A percentile compares a stretch with the other conserved stretches of the same genome.
Conservation (phyloP, 192 early-diverging fungal genomes). For the Backusella macrospora region DNA sequence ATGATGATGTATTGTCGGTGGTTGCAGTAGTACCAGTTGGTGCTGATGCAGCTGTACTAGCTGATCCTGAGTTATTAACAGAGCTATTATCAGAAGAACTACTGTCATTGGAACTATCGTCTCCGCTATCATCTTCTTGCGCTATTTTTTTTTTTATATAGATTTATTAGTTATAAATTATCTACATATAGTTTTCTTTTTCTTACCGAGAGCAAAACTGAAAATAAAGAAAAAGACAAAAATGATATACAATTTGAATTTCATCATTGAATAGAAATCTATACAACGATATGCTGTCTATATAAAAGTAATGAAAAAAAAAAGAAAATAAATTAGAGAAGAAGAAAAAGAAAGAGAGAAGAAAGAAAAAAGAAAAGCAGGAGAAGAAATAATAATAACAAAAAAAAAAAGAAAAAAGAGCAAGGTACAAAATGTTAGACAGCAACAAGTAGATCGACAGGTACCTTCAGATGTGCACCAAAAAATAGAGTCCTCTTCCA, state of each 20-base stretch:
- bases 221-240: constrained; percentile 3
- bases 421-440: constrained; percentile 6
- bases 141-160: neutral
- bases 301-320: neutral
- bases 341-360: neutral
- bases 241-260: neutral
- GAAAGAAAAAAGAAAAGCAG: neutral
- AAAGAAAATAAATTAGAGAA: neutral
- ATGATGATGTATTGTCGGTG: neutral
- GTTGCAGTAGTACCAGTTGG: neutral
- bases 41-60: neutral
- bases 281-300: neutral
- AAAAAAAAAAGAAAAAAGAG: neutral
- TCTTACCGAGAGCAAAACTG: neutral
- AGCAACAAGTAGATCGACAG: constrained; percentile 9
- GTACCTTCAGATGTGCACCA: neutral
- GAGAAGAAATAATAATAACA: neutral
- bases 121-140: neutral
- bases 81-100: neutral
- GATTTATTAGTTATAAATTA: neutral
- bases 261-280: constrained; percentile 4
- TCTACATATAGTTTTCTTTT: neutral
- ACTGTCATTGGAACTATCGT: neutral
- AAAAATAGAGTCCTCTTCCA: no score
- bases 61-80: neutral